Evolutionary conservation across 148 eudicot genomes (phyloP).

Genomic region (Camellia sinensis): DNA sequence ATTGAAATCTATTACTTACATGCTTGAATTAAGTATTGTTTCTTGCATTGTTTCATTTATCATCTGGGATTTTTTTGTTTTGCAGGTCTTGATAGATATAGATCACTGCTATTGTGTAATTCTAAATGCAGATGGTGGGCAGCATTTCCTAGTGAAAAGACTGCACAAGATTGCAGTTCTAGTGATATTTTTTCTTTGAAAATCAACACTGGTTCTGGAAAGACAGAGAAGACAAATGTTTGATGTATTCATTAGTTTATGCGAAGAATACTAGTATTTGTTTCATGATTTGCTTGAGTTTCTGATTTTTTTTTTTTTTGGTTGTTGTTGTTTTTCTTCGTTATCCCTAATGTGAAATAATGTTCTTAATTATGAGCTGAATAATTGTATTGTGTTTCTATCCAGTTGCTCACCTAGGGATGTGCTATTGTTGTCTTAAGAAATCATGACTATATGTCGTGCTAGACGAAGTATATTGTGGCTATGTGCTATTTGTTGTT

Average conservation of each 20-base stretch:
- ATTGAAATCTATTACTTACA: neutral
- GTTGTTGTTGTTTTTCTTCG: neutral
- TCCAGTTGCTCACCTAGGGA: no score
- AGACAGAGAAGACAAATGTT: slow-evolving; percentile 68
- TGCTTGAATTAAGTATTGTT: neutral
- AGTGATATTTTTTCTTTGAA: slow-evolving; percentile 31
- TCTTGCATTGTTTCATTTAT: slow-evolving; percentile 2
- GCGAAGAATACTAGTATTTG: slow-evolving; percentile 3
- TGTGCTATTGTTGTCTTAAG: no score
- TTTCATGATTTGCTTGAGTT: neutral
- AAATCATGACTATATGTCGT: no score
- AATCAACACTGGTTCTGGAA: slow-evolving; percentile 35
- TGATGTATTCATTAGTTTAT: slow-evolving; percentile 16
- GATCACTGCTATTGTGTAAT: slow-evolving; percentile 98
- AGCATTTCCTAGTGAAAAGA: slow-evolving; percentile 71
- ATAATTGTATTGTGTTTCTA: no score
- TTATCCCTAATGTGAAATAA: neutral
- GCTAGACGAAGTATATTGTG: no score
- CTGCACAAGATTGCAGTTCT: slow-evolving; percentile 35
- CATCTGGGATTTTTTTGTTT: slow-evolving; percentile 4
- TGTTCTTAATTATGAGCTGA: neutral
- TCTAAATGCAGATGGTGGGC: slow-evolving; percentile 87
- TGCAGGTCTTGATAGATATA: slow-evolving; percentile 88
- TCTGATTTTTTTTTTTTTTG: neutral
- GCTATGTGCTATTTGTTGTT: no score